phyloP scores from a whole-genome alignment of 352 stramenopile genomes.

The Elongisporangium anandrum region DNA sequence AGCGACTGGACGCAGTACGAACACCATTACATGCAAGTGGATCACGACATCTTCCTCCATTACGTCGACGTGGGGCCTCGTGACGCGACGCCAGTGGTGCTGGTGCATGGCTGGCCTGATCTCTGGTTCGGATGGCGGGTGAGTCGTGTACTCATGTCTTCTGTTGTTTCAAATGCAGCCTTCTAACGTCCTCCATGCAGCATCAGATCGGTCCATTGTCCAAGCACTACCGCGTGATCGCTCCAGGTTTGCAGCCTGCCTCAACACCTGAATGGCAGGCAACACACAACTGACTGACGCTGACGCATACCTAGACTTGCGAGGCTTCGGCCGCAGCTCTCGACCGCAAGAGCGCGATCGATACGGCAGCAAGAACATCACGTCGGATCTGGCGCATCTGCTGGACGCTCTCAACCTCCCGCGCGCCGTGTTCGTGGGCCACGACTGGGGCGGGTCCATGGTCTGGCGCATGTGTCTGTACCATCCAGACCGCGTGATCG shows the following conservation, averaged over 20 bases:
- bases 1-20: too few species aligned
- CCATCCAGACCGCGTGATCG: slow-evolving; percentile 47
- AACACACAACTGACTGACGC: not conserved
- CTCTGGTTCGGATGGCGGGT: slow-evolving; percentile 42
- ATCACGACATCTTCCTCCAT: slow-evolving; percentile 34
- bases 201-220: slow-evolving; percentile 36
- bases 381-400: slow-evolving; percentile 28
- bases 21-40: slow-evolving; percentile 28
- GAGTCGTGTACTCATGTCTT: not conserved
- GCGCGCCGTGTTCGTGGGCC: slow-evolving; percentile 41
- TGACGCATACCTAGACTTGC: slow-evolving; percentile 23
- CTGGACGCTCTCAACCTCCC: slow-evolving; percentile 46
- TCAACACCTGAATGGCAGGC: not conserved
- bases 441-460: slow-evolving; percentile 51
- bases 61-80: slow-evolving; percentile 43
- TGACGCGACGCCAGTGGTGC: slow-evolving; percentile 31
- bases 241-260: slow-evolving; percentile 15
- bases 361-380: slow-evolving; percentile 44
- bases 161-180: not conserved
- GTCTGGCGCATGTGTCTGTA: slow-evolving; percentile 57
- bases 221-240: slow-evolving; percentile 32
- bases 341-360: slow-evolving; percentile 14
- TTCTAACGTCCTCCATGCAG: slow-evolving; percentile 8
- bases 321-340: slow-evolving; percentile 48
- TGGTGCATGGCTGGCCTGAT: slow-evolving; percentile 51